phyloP scores from a whole-genome alignment of 495 filamentous ascomycete genomes.

The Chaetomium tenue region DNA sequence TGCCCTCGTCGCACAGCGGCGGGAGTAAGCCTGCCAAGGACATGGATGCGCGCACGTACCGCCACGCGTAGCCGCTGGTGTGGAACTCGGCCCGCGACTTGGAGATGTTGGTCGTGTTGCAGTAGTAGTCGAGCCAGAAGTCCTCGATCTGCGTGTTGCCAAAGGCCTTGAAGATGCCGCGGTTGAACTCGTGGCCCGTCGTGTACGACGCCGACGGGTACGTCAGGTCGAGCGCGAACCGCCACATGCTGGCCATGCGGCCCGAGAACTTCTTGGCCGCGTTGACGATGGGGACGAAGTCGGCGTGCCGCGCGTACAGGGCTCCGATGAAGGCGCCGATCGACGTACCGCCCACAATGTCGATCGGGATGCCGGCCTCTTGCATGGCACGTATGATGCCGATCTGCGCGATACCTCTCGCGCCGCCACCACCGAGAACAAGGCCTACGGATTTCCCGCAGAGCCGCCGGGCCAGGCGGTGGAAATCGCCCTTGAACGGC shows the following conservation, averaged over 20 bases:
- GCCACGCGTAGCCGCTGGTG: slow-evolving; percentile 93
- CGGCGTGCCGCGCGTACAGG: slow-evolving; percentile 91
- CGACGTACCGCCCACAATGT: slow-evolving; percentile 93
- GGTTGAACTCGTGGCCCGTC: slow-evolving; percentile 97
- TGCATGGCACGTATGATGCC: slow-evolving; percentile 94
- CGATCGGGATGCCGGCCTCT: slow-evolving; percentile 93
- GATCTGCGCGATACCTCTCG: slow-evolving; percentile 84
- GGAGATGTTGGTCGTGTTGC: slow-evolving; percentile 97
- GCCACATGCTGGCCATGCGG: slow-evolving; percentile 96
- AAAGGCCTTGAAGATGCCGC: slow-evolving; percentile 98
- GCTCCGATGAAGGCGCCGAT: slow-evolving; percentile 98
- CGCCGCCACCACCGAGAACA: slow-evolving; percentile 90
- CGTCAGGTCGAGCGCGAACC: slow-evolving; percentile 91
- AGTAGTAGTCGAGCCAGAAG: slow-evolving; percentile 98
- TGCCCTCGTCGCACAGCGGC: slow-evolving; percentile 92
- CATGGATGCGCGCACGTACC: slow-evolving; percentile 95
- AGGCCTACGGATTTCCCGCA: slow-evolving; percentile 94
- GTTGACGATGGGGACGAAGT: slow-evolving; percentile 94
- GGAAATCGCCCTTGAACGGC: slow-evolving; percentile 94
- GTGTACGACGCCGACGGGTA: slow-evolving; percentile 96
- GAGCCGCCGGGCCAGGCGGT: slow-evolving; percentile 82
- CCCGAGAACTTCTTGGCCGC: slow-evolving; percentile 95
- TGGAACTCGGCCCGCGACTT: slow-evolving; percentile 87
- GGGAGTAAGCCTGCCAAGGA: slow-evolving; percentile 88
- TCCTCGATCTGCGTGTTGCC: slow-evolving; percentile 96